These are phyloP conservation scores for Stagonosporopsis chrysanthemi DNA, from an alignment of 2,329 filamentous ascomycete species.

Conservation along the genomic window DNA sequence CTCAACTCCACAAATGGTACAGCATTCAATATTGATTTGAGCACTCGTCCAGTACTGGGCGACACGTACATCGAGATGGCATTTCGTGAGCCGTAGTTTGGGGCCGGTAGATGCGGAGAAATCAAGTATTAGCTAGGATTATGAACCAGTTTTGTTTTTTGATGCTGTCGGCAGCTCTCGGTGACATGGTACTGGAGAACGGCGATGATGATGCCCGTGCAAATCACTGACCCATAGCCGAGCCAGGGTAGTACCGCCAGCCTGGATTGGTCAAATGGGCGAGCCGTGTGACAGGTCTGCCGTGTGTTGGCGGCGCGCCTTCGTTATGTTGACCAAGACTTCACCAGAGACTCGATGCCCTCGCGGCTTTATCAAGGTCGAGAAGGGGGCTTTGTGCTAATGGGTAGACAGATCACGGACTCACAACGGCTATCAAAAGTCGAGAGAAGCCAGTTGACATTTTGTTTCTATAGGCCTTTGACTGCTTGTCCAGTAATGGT, in stretches of 20 bases:
- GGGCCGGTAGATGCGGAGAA: slow-evolving; percentile 6
- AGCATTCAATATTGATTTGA: background rate
- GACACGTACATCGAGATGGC: too few species aligned
- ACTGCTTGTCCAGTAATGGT: background rate
- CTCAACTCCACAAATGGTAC: background rate
- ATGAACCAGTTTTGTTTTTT: background rate
- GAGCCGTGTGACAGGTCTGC: background rate
- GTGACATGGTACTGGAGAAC: background rate
- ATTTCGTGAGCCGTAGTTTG: background rate
- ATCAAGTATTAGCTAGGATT: background rate
- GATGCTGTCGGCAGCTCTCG: background rate
- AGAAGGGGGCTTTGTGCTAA: background rate
- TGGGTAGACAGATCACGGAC: too few species aligned
- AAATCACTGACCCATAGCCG: background rate
- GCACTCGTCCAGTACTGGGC: too few species aligned
- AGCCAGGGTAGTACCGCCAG: background rate
- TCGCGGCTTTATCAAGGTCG: background rate
- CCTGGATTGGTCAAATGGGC: background rate
- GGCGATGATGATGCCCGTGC: slow-evolving; percentile 6
- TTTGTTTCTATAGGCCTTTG: background rate
- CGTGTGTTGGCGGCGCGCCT: background rate
- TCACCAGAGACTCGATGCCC: background rate
- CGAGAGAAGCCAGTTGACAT: background rate
- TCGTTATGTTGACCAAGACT: background rate
- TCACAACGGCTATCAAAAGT: background rate